Conservation (phyloP, 2,329 filamentous ascomycete species). For the Myriosclerotinia scirpicola region DNA sequence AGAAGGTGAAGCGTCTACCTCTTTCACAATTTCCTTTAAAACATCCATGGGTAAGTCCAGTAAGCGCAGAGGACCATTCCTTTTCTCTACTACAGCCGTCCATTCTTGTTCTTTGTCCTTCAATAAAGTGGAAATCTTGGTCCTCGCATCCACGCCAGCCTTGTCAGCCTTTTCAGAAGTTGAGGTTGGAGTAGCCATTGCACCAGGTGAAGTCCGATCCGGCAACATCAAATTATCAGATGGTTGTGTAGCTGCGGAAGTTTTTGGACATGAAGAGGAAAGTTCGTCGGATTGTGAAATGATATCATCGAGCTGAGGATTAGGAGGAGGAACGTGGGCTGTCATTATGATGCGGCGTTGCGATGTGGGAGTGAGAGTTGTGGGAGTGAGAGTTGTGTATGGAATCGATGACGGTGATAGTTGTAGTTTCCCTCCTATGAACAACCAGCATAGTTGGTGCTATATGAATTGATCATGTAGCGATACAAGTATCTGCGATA, state of each 20-base stretch:
- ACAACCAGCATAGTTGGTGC: constrained; percentile 31
- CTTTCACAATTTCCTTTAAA: constrained; percentile 74
- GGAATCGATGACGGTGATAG: constrained; percentile 24
- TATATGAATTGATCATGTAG: background rate
- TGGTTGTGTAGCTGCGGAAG: constrained; percentile 36
- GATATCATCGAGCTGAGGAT: constrained; percentile 35
- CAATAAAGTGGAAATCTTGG: constrained; percentile 46
- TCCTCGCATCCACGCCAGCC: constrained; percentile 33
- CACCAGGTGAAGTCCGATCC: constrained; percentile 25
- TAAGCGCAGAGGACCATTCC: constrained; percentile 59
- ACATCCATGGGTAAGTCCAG: constrained; percentile 78
- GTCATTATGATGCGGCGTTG: constrained; percentile 30
- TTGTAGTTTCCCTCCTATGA: constrained; percentile 28
- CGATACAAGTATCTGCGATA: background rate
- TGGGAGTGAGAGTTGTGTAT: background rate
- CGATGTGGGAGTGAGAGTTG: background rate
- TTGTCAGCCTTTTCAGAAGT: constrained; percentile 31
- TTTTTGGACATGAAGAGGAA: constrained; percentile 34
- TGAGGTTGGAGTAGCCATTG: constrained; percentile 24
- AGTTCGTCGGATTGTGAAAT: constrained; percentile 38
- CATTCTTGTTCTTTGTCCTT: constrained; percentile 65
- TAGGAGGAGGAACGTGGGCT: constrained; percentile 32
- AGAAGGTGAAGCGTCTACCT: constrained; percentile 52
- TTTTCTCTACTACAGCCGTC: constrained; percentile 60
- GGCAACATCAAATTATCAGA: constrained; percentile 31